Conservation (phyloP, 495 filamentous ascomycete genomes). For the Staphylotrichum tortipilum region DNA sequence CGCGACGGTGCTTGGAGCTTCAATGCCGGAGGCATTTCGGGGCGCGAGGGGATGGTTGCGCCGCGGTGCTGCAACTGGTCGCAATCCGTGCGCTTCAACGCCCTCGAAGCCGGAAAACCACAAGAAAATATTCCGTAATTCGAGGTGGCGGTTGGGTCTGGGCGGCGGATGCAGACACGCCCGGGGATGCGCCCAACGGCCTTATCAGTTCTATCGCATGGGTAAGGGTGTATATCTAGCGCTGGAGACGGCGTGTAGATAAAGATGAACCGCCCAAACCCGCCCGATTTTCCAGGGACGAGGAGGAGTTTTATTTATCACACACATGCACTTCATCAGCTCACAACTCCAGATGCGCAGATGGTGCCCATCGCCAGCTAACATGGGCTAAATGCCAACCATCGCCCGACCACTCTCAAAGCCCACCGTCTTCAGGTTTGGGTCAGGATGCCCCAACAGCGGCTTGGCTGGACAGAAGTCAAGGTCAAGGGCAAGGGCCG, state of each 20-base stretch:
- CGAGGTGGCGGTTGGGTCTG: too few species aligned
- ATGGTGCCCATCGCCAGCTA: too few species aligned
- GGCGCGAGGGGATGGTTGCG: background rate
- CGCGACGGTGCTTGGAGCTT: conserved; percentile 46
- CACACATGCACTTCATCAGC: too few species aligned
- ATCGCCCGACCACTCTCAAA: too few species aligned
- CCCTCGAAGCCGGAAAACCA: background rate
- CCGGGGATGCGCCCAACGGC: background rate
- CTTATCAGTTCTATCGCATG: background rate
- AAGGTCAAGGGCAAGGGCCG: conserved; percentile 18
- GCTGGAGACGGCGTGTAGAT: background rate
- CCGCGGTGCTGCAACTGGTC: background rate
- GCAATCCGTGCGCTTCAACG: background rate
- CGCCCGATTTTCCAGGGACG: too few species aligned
- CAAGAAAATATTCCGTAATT: background rate
- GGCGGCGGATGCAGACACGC: conserved; percentile 11
- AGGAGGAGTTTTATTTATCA: too few species aligned
- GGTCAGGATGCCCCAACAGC: too few species aligned
- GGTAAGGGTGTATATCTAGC: background rate
- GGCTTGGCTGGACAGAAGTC: conserved; percentile 23
- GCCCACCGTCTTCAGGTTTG: too few species aligned
- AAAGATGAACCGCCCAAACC: too few species aligned
- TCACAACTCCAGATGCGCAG: too few species aligned
- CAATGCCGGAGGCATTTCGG: conserved; percentile 31
- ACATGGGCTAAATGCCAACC: too few species aligned